phyloP scores from a whole-genome alignment of 2,329 filamentous ascomycete genomes.

The Teratosphaeria gauchensis region DNA sequence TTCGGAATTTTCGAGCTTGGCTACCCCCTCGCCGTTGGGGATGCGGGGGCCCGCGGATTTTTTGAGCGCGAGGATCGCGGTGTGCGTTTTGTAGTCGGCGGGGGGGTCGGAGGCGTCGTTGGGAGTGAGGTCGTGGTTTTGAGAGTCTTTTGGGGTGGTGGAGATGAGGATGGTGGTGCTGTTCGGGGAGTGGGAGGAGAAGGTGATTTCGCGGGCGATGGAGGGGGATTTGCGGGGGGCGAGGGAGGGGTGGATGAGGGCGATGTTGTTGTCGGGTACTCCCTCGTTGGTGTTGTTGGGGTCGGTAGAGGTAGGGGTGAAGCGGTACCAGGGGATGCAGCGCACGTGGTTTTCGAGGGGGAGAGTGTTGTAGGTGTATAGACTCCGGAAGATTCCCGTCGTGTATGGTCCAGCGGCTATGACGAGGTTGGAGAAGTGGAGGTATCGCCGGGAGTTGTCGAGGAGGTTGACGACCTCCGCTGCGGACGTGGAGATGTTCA shows the following conservation, averaged over 20 bases:
- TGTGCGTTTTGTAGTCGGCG: background rate
- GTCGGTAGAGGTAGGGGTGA: background rate
- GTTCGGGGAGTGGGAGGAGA: background rate
- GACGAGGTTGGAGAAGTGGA: conserved; percentile 8
- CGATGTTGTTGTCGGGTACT: conserved; percentile 1
- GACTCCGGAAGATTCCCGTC: conserved; percentile 4
- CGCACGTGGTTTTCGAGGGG: conserved; percentile 6
- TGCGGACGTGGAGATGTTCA: background rate
- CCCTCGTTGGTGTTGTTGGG: background rate
- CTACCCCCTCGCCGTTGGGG: background rate
- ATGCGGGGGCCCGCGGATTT: background rate
- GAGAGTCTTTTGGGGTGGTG: background rate
- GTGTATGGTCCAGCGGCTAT: conserved; percentile 16
- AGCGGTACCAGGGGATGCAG: conserved; percentile 1
- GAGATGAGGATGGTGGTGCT: background rate
- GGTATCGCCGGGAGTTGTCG: background rate
- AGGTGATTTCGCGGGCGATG: conserved; percentile 3
- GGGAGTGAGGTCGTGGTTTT: background rate
- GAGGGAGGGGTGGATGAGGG: conserved; percentile 1
- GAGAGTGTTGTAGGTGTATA: conserved; percentile 1
- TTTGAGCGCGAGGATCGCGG: background rate
- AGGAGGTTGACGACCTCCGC: conserved; percentile 4
- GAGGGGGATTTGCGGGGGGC: background rate
- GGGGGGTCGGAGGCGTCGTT: background rate
- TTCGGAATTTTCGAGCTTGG: background rate